Conservation (phyloP, 225 moss, liverwort and hornwort species). For the Sphagnum tenellum region DNA sequence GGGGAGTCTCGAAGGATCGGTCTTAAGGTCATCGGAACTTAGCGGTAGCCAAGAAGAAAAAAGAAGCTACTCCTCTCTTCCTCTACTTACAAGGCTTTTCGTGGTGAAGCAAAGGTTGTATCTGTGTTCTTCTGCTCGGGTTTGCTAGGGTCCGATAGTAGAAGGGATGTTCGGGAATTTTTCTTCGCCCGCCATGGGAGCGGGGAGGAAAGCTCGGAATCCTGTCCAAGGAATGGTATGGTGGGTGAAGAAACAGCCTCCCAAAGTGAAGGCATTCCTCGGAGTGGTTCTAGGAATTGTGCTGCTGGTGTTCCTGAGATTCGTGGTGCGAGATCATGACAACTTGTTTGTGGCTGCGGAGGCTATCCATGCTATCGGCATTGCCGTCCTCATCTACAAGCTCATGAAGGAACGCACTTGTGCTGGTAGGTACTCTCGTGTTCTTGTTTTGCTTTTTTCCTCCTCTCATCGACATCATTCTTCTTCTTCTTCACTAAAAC, state of each 20-base stretch:
- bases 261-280: slow-evolving; percentile 15
- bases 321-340: slow-evolving; percentile 46
- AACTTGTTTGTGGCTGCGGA: slow-evolving; percentile 47
- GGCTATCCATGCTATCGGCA: slow-evolving; percentile 42
- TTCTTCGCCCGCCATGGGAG: slow-evolving; percentile 6
- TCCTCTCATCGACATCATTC: too few relatives aligned
- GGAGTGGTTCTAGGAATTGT: slow-evolving; percentile 41
- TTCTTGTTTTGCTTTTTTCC: background rate
- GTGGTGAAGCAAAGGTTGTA: too few relatives aligned
- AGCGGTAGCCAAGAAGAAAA: too few relatives aligned
- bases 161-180: too few relatives aligned
- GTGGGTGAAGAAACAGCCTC: slow-evolving; percentile 47
- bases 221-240: slow-evolving; percentile 41
- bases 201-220: slow-evolving; percentile 21
- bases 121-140: too few relatives aligned
- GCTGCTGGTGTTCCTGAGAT: slow-evolving; percentile 30
- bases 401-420: slow-evolving; percentile 72
- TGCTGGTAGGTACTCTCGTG: slow-evolving; percentile 22
- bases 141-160: too few relatives aligned
- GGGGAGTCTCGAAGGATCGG: too few relatives aligned
- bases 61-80: too few relatives aligned
- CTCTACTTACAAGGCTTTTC: too few relatives aligned
- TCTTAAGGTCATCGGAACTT: too few relatives aligned
- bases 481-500: too few relatives aligned
- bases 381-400: slow-evolving; percentile 51